These are phyloP conservation scores for Colletotrichum lentis DNA, from an alignment of 2,329 filamentous ascomycete species.

Conservation along the genomic window DNA sequence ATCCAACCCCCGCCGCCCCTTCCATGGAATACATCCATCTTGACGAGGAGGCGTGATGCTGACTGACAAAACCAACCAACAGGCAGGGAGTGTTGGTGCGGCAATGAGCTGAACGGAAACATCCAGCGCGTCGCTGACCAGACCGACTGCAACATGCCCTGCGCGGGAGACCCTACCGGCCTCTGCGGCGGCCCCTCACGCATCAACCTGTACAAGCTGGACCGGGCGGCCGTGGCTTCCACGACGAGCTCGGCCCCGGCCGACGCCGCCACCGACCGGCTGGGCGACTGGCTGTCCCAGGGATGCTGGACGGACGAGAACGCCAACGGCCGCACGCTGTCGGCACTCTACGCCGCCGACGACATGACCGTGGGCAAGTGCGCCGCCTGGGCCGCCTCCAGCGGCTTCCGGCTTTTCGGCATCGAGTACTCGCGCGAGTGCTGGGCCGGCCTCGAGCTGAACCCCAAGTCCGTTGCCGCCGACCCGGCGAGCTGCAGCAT, in stretches of 20 bases:
- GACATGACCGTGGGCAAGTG: conserved; percentile 51
- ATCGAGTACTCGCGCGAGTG: conserved; percentile 54
- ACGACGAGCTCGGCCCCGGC: conserved; percentile 20
- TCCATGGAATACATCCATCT: too few relatives aligned
- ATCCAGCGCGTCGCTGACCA: conserved; percentile 45
- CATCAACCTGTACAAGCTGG: conserved; percentile 50
- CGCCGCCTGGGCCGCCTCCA: conserved; percentile 49
- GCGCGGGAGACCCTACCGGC: conserved; percentile 51
- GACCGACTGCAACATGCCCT: conserved; percentile 52
- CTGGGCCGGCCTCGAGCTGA: conserved; percentile 53
- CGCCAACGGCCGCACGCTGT: conserved; percentile 44
- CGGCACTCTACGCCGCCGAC: conserved; percentile 41
- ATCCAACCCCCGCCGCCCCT: too few relatives aligned
- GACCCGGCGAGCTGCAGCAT: conserved; percentile 26
- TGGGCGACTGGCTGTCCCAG: conserved; percentile 14
- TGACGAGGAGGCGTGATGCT: neutral
- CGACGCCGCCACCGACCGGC: conserved; percentile 35
- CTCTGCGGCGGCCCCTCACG: conserved; percentile 53
- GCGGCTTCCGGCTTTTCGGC: conserved; percentile 53
- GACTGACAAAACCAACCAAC: neutral
- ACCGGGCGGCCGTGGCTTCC: neutral
- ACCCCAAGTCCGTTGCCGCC: conserved; percentile 47
- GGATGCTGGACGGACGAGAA: conserved; percentile 42
- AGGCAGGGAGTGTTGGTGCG: conserved; percentile 46
- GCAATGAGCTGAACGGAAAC: conserved; percentile 47